These are phyloP conservation scores for Adansonia madagascariensis DNA, from an alignment of 441 rosid genomes.

Conservation along the genomic window DNA sequence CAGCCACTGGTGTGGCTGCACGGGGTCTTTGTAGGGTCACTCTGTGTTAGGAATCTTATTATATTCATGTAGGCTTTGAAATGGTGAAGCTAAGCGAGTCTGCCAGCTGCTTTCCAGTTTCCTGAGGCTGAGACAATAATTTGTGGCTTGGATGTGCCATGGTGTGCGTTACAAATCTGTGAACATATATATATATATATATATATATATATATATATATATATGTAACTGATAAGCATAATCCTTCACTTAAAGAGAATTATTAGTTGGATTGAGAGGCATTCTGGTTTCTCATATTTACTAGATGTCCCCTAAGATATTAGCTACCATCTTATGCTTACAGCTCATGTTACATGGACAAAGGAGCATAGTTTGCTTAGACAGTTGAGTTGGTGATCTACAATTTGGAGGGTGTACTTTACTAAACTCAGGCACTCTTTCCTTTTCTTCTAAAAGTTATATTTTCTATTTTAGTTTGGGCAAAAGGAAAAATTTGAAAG, in stretches of 20 bases:
- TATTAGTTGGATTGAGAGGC: conserved; percentile 42
- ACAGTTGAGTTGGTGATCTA: conserved; percentile 26
- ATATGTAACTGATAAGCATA: conserved; percentile 26
- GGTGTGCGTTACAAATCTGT: conserved; percentile 21
- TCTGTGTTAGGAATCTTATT: conserved; percentile 65
- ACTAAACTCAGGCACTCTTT: neutral
- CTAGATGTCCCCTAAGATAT: conserved; percentile 28
- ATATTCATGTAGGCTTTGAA: conserved; percentile 44
- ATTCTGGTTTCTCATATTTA: conserved; percentile 34
- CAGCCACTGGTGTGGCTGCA: conserved; percentile 99
- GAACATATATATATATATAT: conserved; percentile 18
- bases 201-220: too few species aligned
- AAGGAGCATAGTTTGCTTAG: conserved; percentile 26
- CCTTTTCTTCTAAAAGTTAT: conserved; percentile 21
- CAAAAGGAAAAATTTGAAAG: conserved; percentile 15
- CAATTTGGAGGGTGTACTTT: conserved; percentile 25
- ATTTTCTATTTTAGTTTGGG: conserved; percentile 5
- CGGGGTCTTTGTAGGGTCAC: conserved; percentile 98
- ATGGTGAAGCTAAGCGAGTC: conserved; percentile 66
- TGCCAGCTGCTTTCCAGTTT: conserved; percentile 91
- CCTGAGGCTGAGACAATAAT: conserved; percentile 37
- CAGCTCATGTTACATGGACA: conserved; percentile 48
- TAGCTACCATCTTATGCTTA: conserved; percentile 28
- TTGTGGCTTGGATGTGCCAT: conserved; percentile 62
- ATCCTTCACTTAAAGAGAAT: conserved; percentile 29